Percentiles rank a stretch among this genome's conserved stretches.
These are phyloP conservation scores for Hypoxylon sp. DNA, from an alignment of 2,329 filamentous ascomycete genomes.

Conservation along the genomic window DNA sequence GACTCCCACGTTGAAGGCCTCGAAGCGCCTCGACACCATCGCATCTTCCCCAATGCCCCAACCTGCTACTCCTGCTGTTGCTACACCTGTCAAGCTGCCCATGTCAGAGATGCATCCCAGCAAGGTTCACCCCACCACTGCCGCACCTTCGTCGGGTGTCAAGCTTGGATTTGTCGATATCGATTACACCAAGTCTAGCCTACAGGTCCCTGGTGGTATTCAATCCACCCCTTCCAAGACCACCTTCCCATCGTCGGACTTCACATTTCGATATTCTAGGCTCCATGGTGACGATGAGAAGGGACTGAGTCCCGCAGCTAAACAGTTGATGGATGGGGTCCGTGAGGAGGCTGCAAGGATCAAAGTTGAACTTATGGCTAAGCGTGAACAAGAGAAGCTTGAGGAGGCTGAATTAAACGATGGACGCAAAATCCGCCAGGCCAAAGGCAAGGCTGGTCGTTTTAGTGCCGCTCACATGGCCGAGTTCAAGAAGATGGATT, in stretches of 20 bases:
- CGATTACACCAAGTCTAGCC: slow-evolving; percentile 67
- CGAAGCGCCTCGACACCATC: slow-evolving; percentile 52
- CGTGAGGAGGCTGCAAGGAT: slow-evolving; percentile 80
- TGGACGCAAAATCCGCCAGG: slow-evolving; percentile 81
- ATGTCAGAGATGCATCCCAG: slow-evolving; percentile 92
- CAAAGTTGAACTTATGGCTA: slow-evolving; percentile 76
- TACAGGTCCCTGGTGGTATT: slow-evolving; percentile 58
- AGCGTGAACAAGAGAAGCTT: slow-evolving; percentile 69
- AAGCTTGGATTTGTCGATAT: slow-evolving; percentile 87
- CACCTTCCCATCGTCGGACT: slow-evolving; percentile 69
- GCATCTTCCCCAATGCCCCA: slow-evolving; percentile 57
- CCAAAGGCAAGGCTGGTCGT: slow-evolving; percentile 82
- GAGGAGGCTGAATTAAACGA: slow-evolving; percentile 62
- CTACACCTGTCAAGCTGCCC: slow-evolving; percentile 77
- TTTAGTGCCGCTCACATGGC: slow-evolving; percentile 90
- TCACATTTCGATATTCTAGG: slow-evolving; percentile 75
- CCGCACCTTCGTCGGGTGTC: slow-evolving; percentile 83
- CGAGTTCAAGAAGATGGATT: slow-evolving; percentile 98
- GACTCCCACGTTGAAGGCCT: slow-evolving; percentile 42
- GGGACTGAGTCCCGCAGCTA: slow-evolving; percentile 73
- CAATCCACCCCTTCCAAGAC: slow-evolving; percentile 77
- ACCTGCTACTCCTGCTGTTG: slow-evolving; percentile 73
- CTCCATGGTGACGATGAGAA: slow-evolving; percentile 61
- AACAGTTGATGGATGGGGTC: slow-evolving; percentile 75
- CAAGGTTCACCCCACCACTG: slow-evolving; percentile 82